phyloP scores from a whole-genome alignment of 2,329 filamentous ascomycete genomes.

The Amesomyces nigricolor region DNA sequence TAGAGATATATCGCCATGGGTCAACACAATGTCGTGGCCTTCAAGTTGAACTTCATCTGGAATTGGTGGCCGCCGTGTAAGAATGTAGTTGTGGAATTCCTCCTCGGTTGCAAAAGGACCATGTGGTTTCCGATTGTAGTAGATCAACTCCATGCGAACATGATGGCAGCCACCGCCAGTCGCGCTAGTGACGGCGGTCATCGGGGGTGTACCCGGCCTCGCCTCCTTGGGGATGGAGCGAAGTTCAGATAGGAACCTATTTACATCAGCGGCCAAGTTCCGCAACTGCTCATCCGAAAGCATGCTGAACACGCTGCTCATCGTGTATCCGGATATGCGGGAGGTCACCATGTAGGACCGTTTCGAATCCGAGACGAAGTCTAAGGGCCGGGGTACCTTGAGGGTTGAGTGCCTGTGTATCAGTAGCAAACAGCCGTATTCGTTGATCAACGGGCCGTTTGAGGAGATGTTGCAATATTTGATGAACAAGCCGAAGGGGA shows the following conservation, averaged over 20 bases:
- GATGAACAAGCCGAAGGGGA: slow-evolving; percentile 1
- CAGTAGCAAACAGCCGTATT: not conserved
- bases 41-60: not conserved
- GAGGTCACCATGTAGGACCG: slow-evolving; percentile 1
- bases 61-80: not conserved
- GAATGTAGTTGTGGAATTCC: slow-evolving; percentile 1
- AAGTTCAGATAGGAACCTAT: not conserved
- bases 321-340: not conserved
- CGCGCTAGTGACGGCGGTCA: not conserved
- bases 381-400: not conserved
- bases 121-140: not conserved
- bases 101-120: not conserved
- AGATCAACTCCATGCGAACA: slow-evolving; percentile 6
- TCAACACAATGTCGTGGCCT: not conserved
- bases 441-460: not conserved
- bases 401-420: not conserved
- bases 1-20: not conserved
- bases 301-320: not conserved
- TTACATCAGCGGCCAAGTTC: not conserved
- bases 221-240: not conserved
- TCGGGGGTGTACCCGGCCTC: not conserved
- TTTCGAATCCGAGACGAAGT: not conserved
- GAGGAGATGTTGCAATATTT: not conserved
- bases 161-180: not conserved
- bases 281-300: not conserved